A percentile compares a stretch with the other conserved stretches of the same genome.
phyloP scores from a whole-genome alignment of 2,329 filamentous ascomycete species.

The Aspergillus terreus region DNA sequence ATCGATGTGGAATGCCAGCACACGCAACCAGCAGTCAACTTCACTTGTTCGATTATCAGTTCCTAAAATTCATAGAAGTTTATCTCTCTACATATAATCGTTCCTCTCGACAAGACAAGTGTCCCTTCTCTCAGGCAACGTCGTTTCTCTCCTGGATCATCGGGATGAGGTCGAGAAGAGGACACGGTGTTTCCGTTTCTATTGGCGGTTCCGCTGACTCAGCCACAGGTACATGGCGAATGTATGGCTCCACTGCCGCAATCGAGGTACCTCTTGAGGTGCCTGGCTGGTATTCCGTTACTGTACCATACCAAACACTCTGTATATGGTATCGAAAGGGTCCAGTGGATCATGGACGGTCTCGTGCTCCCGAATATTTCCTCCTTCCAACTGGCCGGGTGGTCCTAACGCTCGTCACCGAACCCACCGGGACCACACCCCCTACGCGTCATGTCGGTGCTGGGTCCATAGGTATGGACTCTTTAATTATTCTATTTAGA shows the following conservation, averaged over 20 bases:
- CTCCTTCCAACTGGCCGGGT: too few relatives aligned
- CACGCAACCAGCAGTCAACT: too few relatives aligned
- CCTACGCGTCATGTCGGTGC: background rate
- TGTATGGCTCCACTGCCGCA: too few relatives aligned
- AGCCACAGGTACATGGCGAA: background rate
- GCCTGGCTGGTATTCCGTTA: conserved; percentile 16
- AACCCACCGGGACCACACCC: background rate
- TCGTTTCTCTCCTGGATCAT: too few relatives aligned
- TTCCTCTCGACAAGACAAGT: background rate
- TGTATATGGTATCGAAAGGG: too few relatives aligned
- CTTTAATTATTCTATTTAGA: too few relatives aligned
- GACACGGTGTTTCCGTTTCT: conserved; percentile 25
- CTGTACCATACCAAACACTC: too few relatives aligned
- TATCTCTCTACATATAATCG: too few relatives aligned
- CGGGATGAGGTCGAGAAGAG: conserved; percentile 11
- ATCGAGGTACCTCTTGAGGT: background rate
- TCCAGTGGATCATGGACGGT: background rate
- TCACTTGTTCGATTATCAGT: too few relatives aligned
- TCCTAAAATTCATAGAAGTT: too few relatives aligned
- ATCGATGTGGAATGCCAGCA: too few relatives aligned
- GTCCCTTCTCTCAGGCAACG: background rate
- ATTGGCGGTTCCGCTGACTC: conserved; percentile 7
- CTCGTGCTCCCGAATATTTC: conserved; percentile 8
- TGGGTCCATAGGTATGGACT: too few relatives aligned
- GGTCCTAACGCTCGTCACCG: background rate